These are phyloP conservation scores for Lanmaoa rubissima DNA, from an alignment of 768 basidiomycete genomes.

Conservation along the genomic window DNA sequence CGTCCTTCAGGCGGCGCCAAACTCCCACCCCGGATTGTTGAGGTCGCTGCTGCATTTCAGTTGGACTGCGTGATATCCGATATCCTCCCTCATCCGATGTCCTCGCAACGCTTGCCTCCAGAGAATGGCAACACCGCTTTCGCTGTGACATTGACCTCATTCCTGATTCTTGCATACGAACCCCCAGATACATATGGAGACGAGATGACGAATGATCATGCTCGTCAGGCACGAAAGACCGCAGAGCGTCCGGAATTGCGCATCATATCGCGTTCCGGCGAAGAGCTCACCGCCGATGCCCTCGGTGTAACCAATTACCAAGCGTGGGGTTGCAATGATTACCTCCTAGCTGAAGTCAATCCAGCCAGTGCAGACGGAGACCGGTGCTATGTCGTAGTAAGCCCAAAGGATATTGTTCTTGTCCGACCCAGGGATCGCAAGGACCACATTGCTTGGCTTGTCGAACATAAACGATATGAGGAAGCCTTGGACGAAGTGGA, in stretches of 20 bases:
- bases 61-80: conserved; percentile 96
- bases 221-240: conserved; percentile 73
- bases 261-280: conserved; percentile 84
- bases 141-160: conserved; percentile 53
- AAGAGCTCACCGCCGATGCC: conserved; percentile 85
- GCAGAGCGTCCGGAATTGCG: conserved; percentile 94
- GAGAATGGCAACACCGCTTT: conserved; percentile 20
- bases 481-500: conserved; percentile 86
- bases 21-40: conserved; percentile 65
- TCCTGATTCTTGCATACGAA: conserved; percentile 85
- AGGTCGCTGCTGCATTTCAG: conserved; percentile 89
- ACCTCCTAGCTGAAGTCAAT: conserved; percentile 59
- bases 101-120: conserved; percentile 20
- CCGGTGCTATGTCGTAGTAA: conserved; percentile 77
- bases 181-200: conserved; percentile 68
- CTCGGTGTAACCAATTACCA: conserved; percentile 77
- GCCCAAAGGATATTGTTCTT: conserved; percentile 82
- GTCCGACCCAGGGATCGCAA: conserved; percentile 84
- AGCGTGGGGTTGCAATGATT: conserved; percentile 90
- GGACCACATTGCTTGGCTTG: conserved; percentile 91
- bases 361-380: conserved; percentile 26
- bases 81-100: conserved; percentile 71
- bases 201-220: conserved; percentile 70
- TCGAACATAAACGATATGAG: conserved; percentile 82
- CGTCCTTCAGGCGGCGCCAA: conserved; percentile 49